Base-by-base conservation (phyloP, 2,329 filamentous ascomycete species). In the Rhexocercosporidium sp. region DNA sequence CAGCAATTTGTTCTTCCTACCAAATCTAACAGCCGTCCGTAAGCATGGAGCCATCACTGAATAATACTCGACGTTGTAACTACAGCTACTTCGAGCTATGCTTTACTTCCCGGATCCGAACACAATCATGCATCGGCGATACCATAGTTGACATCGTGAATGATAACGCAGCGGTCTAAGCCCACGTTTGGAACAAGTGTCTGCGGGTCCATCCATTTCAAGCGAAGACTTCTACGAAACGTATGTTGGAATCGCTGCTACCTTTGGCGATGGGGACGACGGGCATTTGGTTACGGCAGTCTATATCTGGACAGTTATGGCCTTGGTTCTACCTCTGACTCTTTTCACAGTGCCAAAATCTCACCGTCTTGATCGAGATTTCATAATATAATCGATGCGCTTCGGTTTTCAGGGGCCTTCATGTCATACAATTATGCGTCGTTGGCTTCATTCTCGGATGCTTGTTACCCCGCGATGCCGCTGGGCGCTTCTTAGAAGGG, bases 401-500 rank as follows among this genome's bases (percentile, higher is more conserved):
- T 41, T 27, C 29, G 2, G n/a, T 37, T 39, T 57, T 39, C 31
- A 57, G 54, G 54, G 31, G 31, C 20, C 54, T 57, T 57, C 22
- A 57, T 20, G 41, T 37, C 54, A 27, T 18, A 57, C 31, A 57
- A 25, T 37, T 57, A 57, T 57, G 54, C 54, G 11, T 18, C 31
- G 54, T 39, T 20, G 31, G 31, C 54, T 22, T 57, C 20, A n/a
- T 39, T 41, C 54, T 56, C 53, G 29, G 29, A 37, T 37, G 18
- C 53, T 37, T 25, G 34, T 20, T 39, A 39, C 54, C 54, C 57
- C 57, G 16, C 41, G 47, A 31, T 29, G 18, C 22, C 31, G 41
- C 20, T 20, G 27, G 78, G 73, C 74, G 82, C 1, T 81, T 84
- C 70, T 73, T 78, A 80, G 4, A 80, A 77, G 9, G 71, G 73